phyloP scores from a whole-genome alignment of 495 filamentous ascomycete genomes.

The Penicillium psychrofluorescens region DNA sequence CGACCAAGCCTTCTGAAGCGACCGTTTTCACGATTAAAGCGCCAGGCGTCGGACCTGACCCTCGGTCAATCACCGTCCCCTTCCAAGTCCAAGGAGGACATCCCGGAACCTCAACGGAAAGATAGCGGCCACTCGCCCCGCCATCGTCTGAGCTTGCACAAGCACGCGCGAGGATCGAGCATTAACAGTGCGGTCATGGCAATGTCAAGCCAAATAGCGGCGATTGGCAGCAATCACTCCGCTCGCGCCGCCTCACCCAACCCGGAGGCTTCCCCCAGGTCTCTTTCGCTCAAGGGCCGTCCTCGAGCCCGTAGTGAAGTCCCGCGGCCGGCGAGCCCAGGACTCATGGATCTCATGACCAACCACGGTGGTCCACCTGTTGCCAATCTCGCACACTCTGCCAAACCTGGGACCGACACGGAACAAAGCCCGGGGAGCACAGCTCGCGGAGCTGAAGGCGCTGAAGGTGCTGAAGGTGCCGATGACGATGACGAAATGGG shows the following conservation, averaged over 20 bases:
- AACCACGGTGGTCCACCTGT: conserved; percentile 43
- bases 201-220: conserved; percentile 53
- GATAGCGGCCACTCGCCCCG: conserved; percentile 41
- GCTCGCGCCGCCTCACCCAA: conserved; percentile 39
- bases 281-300: conserved; percentile 48
- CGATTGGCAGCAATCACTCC: conserved; percentile 56
- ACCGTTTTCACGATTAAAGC: conserved; percentile 34
- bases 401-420: conserved; percentile 9
- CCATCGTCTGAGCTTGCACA: conserved; percentile 51
- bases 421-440: conserved; percentile 1
- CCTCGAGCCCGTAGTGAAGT: conserved; percentile 72
- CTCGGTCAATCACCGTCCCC: conserved; percentile 19
- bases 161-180: conserved; percentile 50
- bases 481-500: conserved; percentile 44
- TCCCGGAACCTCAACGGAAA: conserved; percentile 25
- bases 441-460: conserved; percentile 6
- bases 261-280: conserved; percentile 44
- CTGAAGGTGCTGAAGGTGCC: conserved; percentile 17
- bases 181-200: conserved; percentile 58
- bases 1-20: conserved; percentile 43
- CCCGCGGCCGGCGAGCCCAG: conserved; percentile 35
- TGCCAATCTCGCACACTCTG: conserved; percentile 32
- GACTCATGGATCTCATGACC: conserved; percentile 39
- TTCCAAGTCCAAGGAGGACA: conserved; percentile 26
- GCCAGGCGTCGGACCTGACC: conserved; percentile 28